Evolutionary conservation across 495 filamentous ascomycete species (phyloP), one percentile per base, ranked within the genome.

Genomic region (Aspergillus bertholletiae): DNA sequence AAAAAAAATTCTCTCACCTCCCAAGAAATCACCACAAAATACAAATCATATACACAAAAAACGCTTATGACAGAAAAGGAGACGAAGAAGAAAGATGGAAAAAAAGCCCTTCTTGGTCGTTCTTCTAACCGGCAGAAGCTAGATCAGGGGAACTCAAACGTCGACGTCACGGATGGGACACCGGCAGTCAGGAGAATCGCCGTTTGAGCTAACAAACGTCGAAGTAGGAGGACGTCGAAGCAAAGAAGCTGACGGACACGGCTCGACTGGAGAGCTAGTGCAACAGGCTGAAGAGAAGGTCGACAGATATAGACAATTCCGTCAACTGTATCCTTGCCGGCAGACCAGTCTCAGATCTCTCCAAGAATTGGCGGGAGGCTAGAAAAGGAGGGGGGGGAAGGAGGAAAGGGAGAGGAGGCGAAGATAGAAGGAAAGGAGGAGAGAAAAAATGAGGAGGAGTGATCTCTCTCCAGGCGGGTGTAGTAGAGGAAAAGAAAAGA

Each of bases 371-470:
- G 67, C 78, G 78, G 77, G 77, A 71, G 73, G 73, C 69, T 74
- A 74, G 73, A 68, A 71, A 72, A 60, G 72, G 74, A 74, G 74
- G 67, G 74, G 77, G 73, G 57, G 59, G 53, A 60, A 68, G 71
- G 72, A 68, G 74, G 76, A 74, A 79, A 77, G 75, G 77, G 75
- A 70, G 71, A 79, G 69, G 70, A 79, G 78, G 74, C 73, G 78
- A 72, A 77, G 75, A 80, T 76, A 75, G 78, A 74, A 71, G 75
- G 77, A 75, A 77, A 74, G 77, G 76, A 71, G 70, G 77, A 69
- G 71, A 79, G 78, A 74, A 67, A 58, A 66, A 61, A 61, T 57
- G 59, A 64, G 55, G 68, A 64, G 64, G 63, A 67, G 63, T 66
- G 55, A 62, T 61, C 75, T 75, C 75, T 76, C 75, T 78, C 74